Evolutionary conservation across 805 yeast species (phyloP), one percentile per base, ranked within the genome.

Genomic region (Saccharomyces kudriavzevii): DNA sequence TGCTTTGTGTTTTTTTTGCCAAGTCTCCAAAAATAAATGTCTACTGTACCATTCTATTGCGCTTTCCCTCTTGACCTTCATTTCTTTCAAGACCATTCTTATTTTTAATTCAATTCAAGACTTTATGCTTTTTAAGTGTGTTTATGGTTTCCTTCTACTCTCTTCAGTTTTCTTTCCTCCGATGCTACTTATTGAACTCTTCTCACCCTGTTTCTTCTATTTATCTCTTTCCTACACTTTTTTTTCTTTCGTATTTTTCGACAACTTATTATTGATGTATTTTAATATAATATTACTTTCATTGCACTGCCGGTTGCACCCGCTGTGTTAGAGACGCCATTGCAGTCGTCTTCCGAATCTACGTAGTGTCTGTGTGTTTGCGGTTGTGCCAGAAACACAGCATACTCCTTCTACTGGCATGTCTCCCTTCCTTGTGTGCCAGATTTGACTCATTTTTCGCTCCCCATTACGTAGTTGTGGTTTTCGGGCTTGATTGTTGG

Each of bases 231-330:
- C 13, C 35, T 28, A 8, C 25, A 10, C n/a, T 49, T 40, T 28
- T 56, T 53, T 20, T 20, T 68, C 64, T 68, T 61, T 52, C 62
- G 59, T 50, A 56, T 64, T 9, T 48, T 58, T 35, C 55, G 55
- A 35, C 55, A 59, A 11, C 52, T 61, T n/a, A 5, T n/a, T 35
- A 17, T 17, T 35, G 43, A 35, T 35, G 43, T 35, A 35, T 35
- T 17, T 35, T 35, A 35, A 17, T 35, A n/a, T 35, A n/a, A 17
- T 35, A 17, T 8, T 8, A 35, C 11, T 3, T 8, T 35, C 24
- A 35, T 20, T 17, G 11, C 6, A 35, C 8, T 17, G 24, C 13
- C 11, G 17, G 24, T 35, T 5, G 13, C 14, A 14, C 17, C 14
- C 6, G 17, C 35, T 30, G 35, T 30, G 35, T 30, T 17, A 30